Conservation (phyloP, 495 filamentous ascomycete genomes). For the Tuber microsphaerosporum region DNA sequence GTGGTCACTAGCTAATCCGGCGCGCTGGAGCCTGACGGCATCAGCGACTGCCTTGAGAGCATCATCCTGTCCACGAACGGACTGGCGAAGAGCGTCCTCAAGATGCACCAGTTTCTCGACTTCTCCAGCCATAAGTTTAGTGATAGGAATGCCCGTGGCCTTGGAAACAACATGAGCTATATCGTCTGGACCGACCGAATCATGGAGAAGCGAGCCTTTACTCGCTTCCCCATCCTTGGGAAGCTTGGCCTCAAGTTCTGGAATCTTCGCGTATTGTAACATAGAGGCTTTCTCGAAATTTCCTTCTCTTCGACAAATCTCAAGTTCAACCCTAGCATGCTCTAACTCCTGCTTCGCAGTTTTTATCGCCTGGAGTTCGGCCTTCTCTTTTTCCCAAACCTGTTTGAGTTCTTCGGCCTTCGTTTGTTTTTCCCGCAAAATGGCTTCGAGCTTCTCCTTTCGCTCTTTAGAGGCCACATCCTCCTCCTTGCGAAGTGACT, state of each 20-base stretch:
- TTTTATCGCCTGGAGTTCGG: slow-evolving; percentile 77
- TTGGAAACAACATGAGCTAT: slow-evolving; percentile 86
- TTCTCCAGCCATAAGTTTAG: slow-evolving; percentile 84
- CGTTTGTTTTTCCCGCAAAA: slow-evolving; percentile 65
- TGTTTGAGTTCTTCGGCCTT: slow-evolving; percentile 60
- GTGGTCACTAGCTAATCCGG: slow-evolving; percentile 84
- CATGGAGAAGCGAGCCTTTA: slow-evolving; percentile 66
- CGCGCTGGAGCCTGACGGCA: slow-evolving; percentile 87
- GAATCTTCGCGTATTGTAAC: slow-evolving; percentile 78
- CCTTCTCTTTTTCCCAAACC: slow-evolving; percentile 83
- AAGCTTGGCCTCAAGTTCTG: slow-evolving; percentile 66
- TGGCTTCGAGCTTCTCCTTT: slow-evolving; percentile 71
- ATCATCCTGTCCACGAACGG: slow-evolving; percentile 87
- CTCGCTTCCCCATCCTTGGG: slow-evolving; percentile 62
- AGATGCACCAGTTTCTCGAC: slow-evolving; percentile 87
- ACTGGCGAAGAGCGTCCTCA: slow-evolving; percentile 81
- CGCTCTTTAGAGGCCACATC: slow-evolving; percentile 81
- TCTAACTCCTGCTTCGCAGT: slow-evolving; percentile 78
- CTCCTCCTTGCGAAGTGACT: slow-evolving; percentile 89
- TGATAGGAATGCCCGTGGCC: slow-evolving; percentile 84
- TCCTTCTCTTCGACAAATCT: slow-evolving; percentile 80
- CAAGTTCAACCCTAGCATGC: slow-evolving; percentile 72
- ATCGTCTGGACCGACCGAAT: slow-evolving; percentile 87
- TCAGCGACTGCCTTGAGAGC: slow-evolving; percentile 84
- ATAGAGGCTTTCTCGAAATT: slow-evolving; percentile 85